phyloP scores from a whole-genome alignment of 2,329 filamentous ascomycete genomes.

The Trichoderma guizhouense region DNA sequence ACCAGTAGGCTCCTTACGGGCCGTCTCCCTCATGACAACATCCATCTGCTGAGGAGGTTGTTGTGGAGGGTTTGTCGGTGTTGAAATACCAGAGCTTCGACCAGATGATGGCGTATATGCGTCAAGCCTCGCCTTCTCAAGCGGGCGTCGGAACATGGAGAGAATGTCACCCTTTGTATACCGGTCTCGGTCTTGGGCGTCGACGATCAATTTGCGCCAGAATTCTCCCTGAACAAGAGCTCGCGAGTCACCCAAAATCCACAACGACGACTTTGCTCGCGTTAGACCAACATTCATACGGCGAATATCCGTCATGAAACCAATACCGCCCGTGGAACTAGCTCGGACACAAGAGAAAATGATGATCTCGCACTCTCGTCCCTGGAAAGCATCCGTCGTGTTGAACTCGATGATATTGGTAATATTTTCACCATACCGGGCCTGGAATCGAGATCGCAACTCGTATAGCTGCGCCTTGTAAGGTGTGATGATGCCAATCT shows the following conservation, averaged over 20 bases:
- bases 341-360: constrained; percentile 98
- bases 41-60: constrained; percentile 6
- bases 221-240: constrained; percentile 84
- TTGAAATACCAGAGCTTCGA: background rate
- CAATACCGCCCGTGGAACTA: constrained; percentile 87
- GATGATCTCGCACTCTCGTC: constrained; percentile 94
- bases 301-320: constrained; percentile 96
- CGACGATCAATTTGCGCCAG: constrained; percentile 82
- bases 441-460: constrained; percentile 70
- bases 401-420: constrained; percentile 89
- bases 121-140: constrained; percentile 34
- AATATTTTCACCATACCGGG: constrained; percentile 70
- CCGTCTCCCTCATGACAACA: constrained; percentile 20
- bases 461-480: constrained; percentile 91
- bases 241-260: constrained; percentile 90
- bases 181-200: constrained; percentile 69
- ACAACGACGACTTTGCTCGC: constrained; percentile 91
- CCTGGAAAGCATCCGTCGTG: constrained; percentile 96
- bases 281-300: constrained; percentile 99
- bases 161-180: constrained; percentile 69
- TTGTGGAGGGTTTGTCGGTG: background rate
- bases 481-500: constrained; percentile 95
- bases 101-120: constrained; percentile 18
- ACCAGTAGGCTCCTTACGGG: background rate
- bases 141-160: constrained; percentile 45